Percentiles rank a stretch among this genome's conserved stretches.
These are phyloP conservation scores for Coemansia sp. DNA, from an alignment of 192 early-diverging fungal species.

Conservation along the genomic window DNA sequence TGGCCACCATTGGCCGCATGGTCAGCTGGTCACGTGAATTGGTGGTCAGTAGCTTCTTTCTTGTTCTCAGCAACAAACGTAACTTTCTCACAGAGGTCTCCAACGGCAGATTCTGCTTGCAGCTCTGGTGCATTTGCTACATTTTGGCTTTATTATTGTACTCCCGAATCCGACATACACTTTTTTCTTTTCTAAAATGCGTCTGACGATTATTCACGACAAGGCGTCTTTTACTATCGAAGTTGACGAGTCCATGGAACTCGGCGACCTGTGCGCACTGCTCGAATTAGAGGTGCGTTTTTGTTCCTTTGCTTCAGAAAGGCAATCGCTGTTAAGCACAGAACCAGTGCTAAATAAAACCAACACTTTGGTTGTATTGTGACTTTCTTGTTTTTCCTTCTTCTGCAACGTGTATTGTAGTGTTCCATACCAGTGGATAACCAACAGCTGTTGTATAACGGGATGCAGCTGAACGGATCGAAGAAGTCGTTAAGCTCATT, in stretches of 20 bases:
- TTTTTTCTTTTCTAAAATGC: constrained; percentile 22
- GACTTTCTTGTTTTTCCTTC: not conserved
- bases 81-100: constrained; percentile 4
- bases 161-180: not conserved
- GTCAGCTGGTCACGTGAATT: not conserved
- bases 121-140: not conserved
- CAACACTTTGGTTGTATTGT: not conserved
- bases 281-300: constrained; percentile 76
- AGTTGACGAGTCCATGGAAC: constrained; percentile 70
- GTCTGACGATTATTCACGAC: constrained; percentile 37
- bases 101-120: not conserved
- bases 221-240: constrained; percentile 51
- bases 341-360: not conserved
- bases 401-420: constrained; percentile 28
- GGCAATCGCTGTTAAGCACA: not conserved
- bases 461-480: constrained; percentile 58
- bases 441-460: constrained; percentile 70
- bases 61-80: no score
- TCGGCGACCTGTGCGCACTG: constrained; percentile 77
- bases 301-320: not conserved
- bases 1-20: not conserved
- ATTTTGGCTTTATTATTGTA: constrained; percentile 1
- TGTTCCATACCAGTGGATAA: constrained; percentile 62
- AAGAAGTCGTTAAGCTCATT: constrained; percentile 65
- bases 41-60: no score